Evolutionary conservation across 192 early-diverging fungal species (phyloP), one percentile per base, ranked within the genome.

Genomic region (Coemansia sp.): DNA sequence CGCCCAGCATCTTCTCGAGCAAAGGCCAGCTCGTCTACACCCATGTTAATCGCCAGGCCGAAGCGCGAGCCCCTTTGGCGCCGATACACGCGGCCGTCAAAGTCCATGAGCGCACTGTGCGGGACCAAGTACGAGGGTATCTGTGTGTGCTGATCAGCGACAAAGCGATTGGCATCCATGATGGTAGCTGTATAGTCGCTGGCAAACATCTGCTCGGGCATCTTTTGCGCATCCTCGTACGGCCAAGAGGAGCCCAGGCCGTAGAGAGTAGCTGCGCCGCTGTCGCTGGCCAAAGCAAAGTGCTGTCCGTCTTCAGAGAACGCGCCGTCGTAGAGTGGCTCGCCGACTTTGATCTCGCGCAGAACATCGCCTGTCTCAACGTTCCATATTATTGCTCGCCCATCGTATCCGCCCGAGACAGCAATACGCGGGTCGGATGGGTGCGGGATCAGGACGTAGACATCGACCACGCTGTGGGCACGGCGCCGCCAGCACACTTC

Each of bases 341-440:
- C 87, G 64, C 80, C 69, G 24, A 88, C 78, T 29, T 68, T 65
- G 65, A 86, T 72, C 66, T 86, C 87, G 40, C 80, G 80, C 81
- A 92, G 63, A 41, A 88, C 72, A 24, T 64, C 50, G 43, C 92
- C 91, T 2, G 73, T 81, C 2, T 61, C 71, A 16, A 92, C 85
- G 72, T 97, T 89, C 95, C 95, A 97, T 13, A 95, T 65, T 44
- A 94, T 87, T 5, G 94, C 84, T 3, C 87, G 85, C 24, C 94
- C 94, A 68, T 95, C 94, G 76, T 95, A 93, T 3, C 90, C 90
- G 10, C 91, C 94, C 5, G 92, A 91, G 22, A 97, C 75, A 3
- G 95, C 77, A 2, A 93, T 84, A n/a, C 85, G 83, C 10, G 83
- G 79, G 55, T 95, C 91, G 3, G 73, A 63, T 1, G 95, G 95